Conservation (phyloP, 2,329 filamentous ascomycete species). For the Neopestalotiopsis sp. region DNA sequence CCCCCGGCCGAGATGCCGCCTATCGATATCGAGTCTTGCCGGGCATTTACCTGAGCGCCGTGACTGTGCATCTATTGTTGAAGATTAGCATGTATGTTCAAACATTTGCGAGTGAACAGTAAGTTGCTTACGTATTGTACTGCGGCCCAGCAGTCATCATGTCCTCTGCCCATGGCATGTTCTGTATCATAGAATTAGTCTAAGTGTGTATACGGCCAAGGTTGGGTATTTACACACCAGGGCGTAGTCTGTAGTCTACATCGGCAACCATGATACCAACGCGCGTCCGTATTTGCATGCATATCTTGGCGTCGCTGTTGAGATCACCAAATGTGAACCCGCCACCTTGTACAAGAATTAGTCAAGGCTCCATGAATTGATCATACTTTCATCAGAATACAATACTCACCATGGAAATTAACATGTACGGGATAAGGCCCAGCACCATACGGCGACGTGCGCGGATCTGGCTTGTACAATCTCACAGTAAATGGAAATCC, state of each 20-base stretch:
- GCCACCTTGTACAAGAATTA: not conserved
- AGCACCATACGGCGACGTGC: conserved; percentile 12
- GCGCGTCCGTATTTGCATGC: conserved; percentile 11
- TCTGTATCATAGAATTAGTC: not conserved
- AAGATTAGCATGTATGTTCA: not conserved
- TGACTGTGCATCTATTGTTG: conserved; percentile 2
- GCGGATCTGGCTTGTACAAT: conserved; percentile 14
- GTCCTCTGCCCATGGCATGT: conserved; percentile 11
- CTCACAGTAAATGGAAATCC: conserved; percentile 13
- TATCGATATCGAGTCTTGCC: conserved; percentile 16
- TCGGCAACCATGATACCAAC: conserved; percentile 17
- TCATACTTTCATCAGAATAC: not conserved
- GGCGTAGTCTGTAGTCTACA: conserved; percentile 13
- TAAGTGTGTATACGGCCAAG: not conserved
- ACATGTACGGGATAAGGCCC: conserved; percentile 17
- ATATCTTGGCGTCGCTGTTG: conserved; percentile 16
- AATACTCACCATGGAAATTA: conserved; percentile 15
- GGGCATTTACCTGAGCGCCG: not conserved
- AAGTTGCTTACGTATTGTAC: conserved; percentile 10
- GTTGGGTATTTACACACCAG: not conserved
- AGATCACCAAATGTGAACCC: conserved; percentile 16
- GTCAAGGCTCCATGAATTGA: not conserved
- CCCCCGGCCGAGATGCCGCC: conserved; percentile 17
- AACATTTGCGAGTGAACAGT: not conserved
- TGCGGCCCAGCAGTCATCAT: conserved; percentile 16